Percentiles rank a stretch among this genome's conserved stretches.
phyloP scores from a whole-genome alignment of 768 basidiomycete genomes.

The Leccinum subtestaceum region DNA sequence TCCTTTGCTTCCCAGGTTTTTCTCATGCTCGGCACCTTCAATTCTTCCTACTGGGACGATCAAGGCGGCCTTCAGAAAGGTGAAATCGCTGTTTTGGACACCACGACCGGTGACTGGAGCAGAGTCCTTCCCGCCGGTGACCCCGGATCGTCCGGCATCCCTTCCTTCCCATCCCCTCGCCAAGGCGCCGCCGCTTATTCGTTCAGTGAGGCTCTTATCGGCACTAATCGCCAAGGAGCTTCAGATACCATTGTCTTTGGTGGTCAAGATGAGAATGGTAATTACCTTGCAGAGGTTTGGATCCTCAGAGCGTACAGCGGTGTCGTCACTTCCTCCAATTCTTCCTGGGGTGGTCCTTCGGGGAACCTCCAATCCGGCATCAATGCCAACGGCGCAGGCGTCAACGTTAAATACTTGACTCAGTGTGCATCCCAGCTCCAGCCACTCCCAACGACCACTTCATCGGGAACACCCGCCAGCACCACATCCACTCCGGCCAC shows the following conservation, averaged over 20 bases:
- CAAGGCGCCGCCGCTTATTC: conserved; percentile 69
- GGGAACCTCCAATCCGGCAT: conserved; percentile 62
- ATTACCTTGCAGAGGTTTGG: conserved; percentile 75
- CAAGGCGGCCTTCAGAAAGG: conserved; percentile 56
- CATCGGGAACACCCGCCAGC: conserved; percentile 13
- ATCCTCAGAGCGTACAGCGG: conserved; percentile 69
- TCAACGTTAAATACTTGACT: conserved; percentile 55
- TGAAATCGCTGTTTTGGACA: conserved; percentile 71
- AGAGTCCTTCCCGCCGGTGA: conserved; percentile 75
- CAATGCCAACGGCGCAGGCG: conserved; percentile 66
- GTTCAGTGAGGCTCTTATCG: conserved; percentile 53
- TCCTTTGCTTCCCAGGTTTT: conserved; percentile 65
- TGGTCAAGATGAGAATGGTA: conserved; percentile 64
- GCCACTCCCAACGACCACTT: conserved; percentile 22
- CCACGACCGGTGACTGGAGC: conserved; percentile 62
- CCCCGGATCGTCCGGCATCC: conserved; percentile 44
- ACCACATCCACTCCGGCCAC: conserved; percentile 3
- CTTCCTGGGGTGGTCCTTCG: conserved; percentile 64
- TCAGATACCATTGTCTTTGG: conserved; percentile 80
- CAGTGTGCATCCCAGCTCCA: conserved; percentile 51
- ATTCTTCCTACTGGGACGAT: conserved; percentile 66
- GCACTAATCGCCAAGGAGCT: conserved; percentile 42
- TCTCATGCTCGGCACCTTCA: conserved; percentile 64
- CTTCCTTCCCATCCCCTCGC: conserved; percentile 61
- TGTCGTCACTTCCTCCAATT: conserved; percentile 50